Evolutionary conservation across 495 filamentous ascomycete species (phyloP), one percentile per base, ranked within the genome.

Genomic region (Parathielavia appendiculata): DNA sequence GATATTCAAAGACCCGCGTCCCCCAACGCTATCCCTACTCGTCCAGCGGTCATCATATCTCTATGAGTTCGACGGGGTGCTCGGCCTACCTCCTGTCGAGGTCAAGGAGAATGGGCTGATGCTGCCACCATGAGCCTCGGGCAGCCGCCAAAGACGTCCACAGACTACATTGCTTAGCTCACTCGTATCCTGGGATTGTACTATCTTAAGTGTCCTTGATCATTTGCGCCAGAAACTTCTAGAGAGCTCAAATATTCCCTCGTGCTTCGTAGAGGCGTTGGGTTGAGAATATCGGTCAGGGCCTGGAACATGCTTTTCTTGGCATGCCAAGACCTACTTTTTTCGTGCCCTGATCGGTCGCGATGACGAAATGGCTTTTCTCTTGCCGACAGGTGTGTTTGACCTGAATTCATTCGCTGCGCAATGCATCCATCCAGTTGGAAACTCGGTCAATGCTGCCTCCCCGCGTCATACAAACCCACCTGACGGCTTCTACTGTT

Each of bases 331-430:
- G 30, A 26, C 8, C 34, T 7, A n/a, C 30, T 20, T 30, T 35
- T 26, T 30, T 13, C 34, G 10, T 8, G 39, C 51, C 34, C 13
- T 2, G 20, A 5, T 55, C 3, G 54, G 47, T 17, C 23, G 12
- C 38, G 38, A 57, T 57, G 55, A 57, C 55, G 55, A 51, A 51
- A 57, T 57, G 46, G 38, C n/a, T 54, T 22, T 34, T 19, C 30
- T 35, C 36, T 30, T 17, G 8, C 12, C 32, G 26, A 17, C 39
- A 20, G 40, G 39, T 16, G 43, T 19, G 43, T 14, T 26, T n/a
- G 13, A 17, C 26, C 30, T 48, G 22, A 48, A 48, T 30, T 32
- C n/a, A 4, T 14, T 30, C 26, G 3, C 6, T 6, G 26, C 26
- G 26, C 22, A 48, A 48, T 23, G 46, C 13, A 48, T 13, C 46